phyloP scores from a whole-genome alignment of 2,329 filamentous ascomycete genomes.

The Aspergillus fumigatus region DNA sequence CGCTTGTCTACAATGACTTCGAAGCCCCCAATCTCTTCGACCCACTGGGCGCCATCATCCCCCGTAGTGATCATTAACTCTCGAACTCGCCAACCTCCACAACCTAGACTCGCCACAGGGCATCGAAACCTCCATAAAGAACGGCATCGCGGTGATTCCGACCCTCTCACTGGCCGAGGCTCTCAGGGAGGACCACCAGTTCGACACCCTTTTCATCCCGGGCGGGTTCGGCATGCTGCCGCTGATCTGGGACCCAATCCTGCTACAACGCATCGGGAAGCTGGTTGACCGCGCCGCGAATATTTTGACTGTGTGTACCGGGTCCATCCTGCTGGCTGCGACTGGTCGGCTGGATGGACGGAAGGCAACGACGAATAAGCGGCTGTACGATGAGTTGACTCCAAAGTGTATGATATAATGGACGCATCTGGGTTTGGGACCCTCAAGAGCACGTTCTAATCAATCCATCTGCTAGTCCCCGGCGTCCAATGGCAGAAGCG shows the following conservation, averaged over 20 bases:
- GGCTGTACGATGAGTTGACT: background rate
- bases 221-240: slow-evolving; percentile 51
- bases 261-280: slow-evolving; percentile 21
- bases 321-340: slow-evolving; percentile 54
- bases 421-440: background rate
- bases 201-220: slow-evolving; percentile 64
- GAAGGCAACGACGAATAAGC: slow-evolving; percentile 64
- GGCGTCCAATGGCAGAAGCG: background rate
- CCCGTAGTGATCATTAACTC: slow-evolving; percentile 16
- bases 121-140: slow-evolving; percentile 20
- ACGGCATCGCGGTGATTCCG: slow-evolving; percentile 36
- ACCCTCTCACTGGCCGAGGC: slow-evolving; percentile 53
- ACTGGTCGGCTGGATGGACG: slow-evolving; percentile 58
- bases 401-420: background rate
- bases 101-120: slow-evolving; percentile 27
- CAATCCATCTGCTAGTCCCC: background rate
- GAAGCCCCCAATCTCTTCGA: slow-evolving; percentile 43
- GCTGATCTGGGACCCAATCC: slow-evolving; percentile 12
- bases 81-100: slow-evolving; percentile 29
- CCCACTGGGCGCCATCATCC: slow-evolving; percentile 41
- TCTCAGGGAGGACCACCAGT: slow-evolving; percentile 44
- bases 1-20: slow-evolving; percentile 38
- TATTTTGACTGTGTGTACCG: slow-evolving; percentile 64
- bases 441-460: background rate
- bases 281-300: slow-evolving; percentile 42